Evolutionary conservation across 2,329 filamentous ascomycete species (phyloP).

Genomic region (Fusarium sp.): DNA sequence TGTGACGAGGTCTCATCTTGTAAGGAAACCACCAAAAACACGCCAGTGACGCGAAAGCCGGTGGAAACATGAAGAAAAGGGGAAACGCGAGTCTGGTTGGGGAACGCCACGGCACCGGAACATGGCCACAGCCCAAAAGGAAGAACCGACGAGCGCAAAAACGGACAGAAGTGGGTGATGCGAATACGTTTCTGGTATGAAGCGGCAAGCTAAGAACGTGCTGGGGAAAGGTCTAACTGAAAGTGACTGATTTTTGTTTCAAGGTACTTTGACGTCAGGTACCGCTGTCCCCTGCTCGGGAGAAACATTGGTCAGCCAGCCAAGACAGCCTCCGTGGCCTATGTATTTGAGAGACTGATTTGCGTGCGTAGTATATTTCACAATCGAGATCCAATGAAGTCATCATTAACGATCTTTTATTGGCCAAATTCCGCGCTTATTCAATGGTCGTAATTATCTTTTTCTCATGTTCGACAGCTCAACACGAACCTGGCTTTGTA

Average conservation of each 20-base stretch:
- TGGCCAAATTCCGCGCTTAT: constrained; percentile 12
- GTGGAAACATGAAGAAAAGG: constrained; percentile 32
- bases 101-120: constrained; percentile 25
- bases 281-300: constrained; percentile 21
- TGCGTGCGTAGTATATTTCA: constrained; percentile 8
- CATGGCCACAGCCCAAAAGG: constrained; percentile 38
- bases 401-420: constrained; percentile 28
- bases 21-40: constrained; percentile 11
- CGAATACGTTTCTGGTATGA: constrained; percentile 48
- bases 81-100: constrained; percentile 43
- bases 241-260: constrained; percentile 42
- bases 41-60: constrained; percentile 26
- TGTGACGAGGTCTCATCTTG: constrained; percentile 2
- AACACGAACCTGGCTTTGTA: constrained; percentile 7
- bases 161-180: constrained; percentile 46
- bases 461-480: constrained; percentile 11
- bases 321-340: constrained; percentile 12
- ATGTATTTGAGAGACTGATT: constrained; percentile 24
- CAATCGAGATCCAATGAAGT: constrained; percentile 32
- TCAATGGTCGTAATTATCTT: background rate
- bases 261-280: constrained; percentile 38
- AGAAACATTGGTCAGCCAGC: constrained; percentile 40
- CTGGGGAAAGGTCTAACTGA: constrained; percentile 40
- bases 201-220: constrained; percentile 43
- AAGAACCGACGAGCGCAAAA: constrained; percentile 45